Evolutionary conservation across 192 early-diverging fungal genomes (phyloP).

Genomic region (Dissophora globulifera): DNA sequence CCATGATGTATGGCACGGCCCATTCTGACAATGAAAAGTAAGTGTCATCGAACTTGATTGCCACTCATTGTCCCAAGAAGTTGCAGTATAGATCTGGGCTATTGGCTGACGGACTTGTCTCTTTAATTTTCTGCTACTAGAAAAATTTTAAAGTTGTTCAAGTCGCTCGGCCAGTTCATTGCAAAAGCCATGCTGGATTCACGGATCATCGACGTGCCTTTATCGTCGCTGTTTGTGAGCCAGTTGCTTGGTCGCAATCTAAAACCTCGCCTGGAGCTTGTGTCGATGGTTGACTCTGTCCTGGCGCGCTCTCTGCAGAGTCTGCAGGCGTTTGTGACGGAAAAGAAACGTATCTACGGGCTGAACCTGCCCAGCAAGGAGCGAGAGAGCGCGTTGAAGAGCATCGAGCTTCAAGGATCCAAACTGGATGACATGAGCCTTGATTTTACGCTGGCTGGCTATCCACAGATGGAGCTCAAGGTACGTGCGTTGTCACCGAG

Average conservation of each 20-base stretch:
- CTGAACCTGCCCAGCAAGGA: constrained; percentile 58
- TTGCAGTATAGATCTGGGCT: too few species aligned
- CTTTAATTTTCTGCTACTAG: constrained; percentile 25
- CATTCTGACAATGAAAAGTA: constrained; percentile 60
- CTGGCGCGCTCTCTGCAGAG: constrained; percentile 74
- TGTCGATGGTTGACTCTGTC: constrained; percentile 70
- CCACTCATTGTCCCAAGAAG: background rate
- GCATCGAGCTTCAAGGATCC: constrained; percentile 63
- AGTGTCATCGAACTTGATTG: background rate
- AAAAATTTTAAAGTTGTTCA: constrained; percentile 72
- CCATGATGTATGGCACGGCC: constrained; percentile 17
- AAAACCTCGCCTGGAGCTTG: constrained; percentile 20
- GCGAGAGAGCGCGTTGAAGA: constrained; percentile 52
- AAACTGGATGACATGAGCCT: constrained; percentile 76
- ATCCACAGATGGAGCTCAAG: constrained; percentile 75
- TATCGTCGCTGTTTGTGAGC: constrained; percentile 79
- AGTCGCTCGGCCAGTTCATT: constrained; percentile 83
- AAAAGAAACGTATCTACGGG: constrained; percentile 68
- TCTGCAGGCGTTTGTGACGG: constrained; percentile 70
- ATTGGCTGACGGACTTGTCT: too few species aligned
- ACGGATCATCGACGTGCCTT: constrained; percentile 85
- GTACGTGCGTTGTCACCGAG: background rate
- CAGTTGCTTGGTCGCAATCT: constrained; percentile 65
- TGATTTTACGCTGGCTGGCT: constrained; percentile 90
- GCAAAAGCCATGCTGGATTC: constrained; percentile 90